These are phyloP conservation scores for Cystobasidium slooffiae DNA, from an alignment of 1,284 basidiomycete species.

Conservation along the genomic window DNA sequence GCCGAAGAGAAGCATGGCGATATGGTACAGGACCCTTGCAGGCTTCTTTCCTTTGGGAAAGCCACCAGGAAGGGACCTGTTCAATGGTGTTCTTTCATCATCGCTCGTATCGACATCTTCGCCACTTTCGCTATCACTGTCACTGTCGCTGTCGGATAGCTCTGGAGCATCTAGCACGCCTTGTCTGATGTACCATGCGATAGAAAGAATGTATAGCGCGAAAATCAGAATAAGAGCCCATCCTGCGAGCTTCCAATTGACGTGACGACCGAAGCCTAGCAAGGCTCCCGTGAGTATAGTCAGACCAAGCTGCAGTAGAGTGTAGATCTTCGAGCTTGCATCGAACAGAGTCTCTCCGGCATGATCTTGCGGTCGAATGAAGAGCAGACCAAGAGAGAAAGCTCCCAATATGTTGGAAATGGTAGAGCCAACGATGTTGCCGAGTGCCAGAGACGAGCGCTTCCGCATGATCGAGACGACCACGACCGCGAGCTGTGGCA, in stretches of 20 bases:
- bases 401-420: slow-evolving; percentile 53
- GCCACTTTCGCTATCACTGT: slow-evolving; percentile 38
- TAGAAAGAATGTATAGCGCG: slow-evolving; percentile 47
- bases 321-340: slow-evolving; percentile 38
- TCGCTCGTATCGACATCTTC: slow-evolving; percentile 4
- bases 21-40: slow-evolving; percentile 23
- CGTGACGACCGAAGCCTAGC: neutral
- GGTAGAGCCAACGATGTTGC: slow-evolving; percentile 52
- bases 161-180: slow-evolving; percentile 50
- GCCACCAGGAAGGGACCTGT: neutral
- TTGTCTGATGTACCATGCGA: slow-evolving; percentile 49
- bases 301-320: slow-evolving; percentile 31
- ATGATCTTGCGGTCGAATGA: slow-evolving; percentile 11
- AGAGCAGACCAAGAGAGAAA: slow-evolving; percentile 42
- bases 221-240: slow-evolving; percentile 46
- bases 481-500: slow-evolving; percentile 44
- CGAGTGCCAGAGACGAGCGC: slow-evolving; percentile 48
- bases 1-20: slow-evolving; percentile 44
- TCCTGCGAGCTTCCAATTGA: slow-evolving; percentile 39
- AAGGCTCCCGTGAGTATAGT: slow-evolving; percentile 4
- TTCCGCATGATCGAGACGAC: slow-evolving; percentile 39
- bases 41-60: neutral
- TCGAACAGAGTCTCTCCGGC: slow-evolving; percentile 25
- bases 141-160: slow-evolving; percentile 50
- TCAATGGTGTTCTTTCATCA: slow-evolving; percentile 10